Base-by-base conservation (phyloP, 352 stramenopile genomes). In the Aphanomyces invadans region DNA sequence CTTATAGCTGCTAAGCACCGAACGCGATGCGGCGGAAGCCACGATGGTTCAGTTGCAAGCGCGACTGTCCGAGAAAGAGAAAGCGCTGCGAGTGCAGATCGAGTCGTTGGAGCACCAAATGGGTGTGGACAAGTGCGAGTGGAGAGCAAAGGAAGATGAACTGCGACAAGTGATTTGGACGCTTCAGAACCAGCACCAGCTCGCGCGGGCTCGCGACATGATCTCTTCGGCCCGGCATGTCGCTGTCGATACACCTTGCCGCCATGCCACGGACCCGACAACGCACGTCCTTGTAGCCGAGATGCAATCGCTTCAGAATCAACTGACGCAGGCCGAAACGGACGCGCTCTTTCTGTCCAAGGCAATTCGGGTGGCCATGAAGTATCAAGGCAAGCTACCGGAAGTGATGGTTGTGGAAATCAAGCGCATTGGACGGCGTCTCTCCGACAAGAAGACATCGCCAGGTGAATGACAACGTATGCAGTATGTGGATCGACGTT, bases 311-410 rank as follows among this genome's bases (percentile, higher is more conserved):
- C 26, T 67, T 39, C 11, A 51, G 38, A 67, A 67, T 21, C 42
- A 67, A 48, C 32, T 67, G 28, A 26, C 10, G 21, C 60, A 44
- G 2, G 45, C 49, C 21, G 38, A 46, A 23, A 39, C 39, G 4
- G 60, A 67, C 33, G 60, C 60, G 23, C 42, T 23, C 11, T 67
- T 67, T 23, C 25, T 67, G 9, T 44, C 60, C 3, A 67, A 67
- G 23, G 26, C 60, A 7, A 67, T 67, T 26, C 28, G 29, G 10
- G 38, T 57, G 12, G 33, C 36, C 19, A 56, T 67, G 17, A 49
- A 49, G 49, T 39, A 67, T 25, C n/a, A 67, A 23, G 60, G 60
- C 11, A 39, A 46, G 12, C 21, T 67, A 25, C 60, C 60, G 5
- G 26, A 48, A 9, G 25, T 31, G 5, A 67, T 67, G 60, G 28